Conservation (phyloP, 257 asterid species). For the Nicotiana sylvestris region DNA sequence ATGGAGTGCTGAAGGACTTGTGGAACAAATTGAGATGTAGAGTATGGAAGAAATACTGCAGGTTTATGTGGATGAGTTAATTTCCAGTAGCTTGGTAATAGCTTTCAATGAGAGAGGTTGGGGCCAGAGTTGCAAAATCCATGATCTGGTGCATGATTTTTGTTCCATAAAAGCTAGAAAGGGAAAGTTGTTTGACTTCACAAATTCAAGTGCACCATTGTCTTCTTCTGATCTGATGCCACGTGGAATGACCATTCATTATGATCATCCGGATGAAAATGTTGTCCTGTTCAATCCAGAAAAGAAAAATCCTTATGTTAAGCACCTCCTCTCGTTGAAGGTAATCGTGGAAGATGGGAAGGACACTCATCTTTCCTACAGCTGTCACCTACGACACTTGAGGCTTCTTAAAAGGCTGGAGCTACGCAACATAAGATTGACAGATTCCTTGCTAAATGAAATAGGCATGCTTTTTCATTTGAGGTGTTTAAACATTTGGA, state of each 20-base stretch:
- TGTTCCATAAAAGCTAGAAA: constrained; percentile 18
- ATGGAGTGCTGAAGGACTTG: constrained; percentile 31
- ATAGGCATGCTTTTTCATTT: neutral
- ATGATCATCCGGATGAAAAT: neutral
- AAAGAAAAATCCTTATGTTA: neutral
- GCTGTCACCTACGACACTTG: neutral
- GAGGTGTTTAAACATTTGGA: neutral
- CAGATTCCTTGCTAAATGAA: constrained; percentile 8
- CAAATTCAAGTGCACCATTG: no score
- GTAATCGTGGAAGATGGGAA: neutral
- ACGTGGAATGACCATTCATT: neutral
- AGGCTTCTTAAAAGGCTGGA: constrained; percentile 10
- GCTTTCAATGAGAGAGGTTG: constrained; percentile 14
- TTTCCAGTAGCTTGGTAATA: constrained; percentile 21
- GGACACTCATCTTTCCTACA: neutral
- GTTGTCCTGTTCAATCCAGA: neutral
- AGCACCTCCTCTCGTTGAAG: constrained; percentile 7
- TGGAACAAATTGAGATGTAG: neutral
- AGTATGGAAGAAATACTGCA: neutral
- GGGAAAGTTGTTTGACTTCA: neutral
- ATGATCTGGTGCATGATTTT: constrained; percentile 23
- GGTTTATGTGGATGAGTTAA: constrained; percentile 21
- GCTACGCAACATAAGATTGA: neutral
- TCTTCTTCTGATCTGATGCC: neutral
- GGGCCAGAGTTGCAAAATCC: constrained; percentile 10